A percentile compares a stretch with the other conserved stretches of the same genome.
phyloP scores from a whole-genome alignment of 73 alveolate species.

The Urostyla sp. region DNA sequence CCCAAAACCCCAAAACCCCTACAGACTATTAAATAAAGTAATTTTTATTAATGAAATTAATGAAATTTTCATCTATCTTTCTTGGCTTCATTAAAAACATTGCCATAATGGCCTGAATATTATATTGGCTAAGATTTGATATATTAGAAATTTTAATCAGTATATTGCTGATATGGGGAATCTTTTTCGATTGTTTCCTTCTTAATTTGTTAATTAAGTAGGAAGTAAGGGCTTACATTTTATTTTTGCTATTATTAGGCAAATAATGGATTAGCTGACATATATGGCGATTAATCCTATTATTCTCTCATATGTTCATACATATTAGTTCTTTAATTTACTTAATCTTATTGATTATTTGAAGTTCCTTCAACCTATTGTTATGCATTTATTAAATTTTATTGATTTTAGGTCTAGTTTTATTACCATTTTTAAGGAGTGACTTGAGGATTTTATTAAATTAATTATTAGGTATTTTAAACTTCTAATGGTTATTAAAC shows the following conservation, averaged over 20 bases:
- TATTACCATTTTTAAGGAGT: not conserved
- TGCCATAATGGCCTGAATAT: conserved; percentile 20
- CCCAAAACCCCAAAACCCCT: conserved; percentile 48
- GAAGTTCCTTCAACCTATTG: not conserved
- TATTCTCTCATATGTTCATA: conserved; percentile 46
- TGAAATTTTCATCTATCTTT: conserved; percentile 32
- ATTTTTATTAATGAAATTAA: not conserved
- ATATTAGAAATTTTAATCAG: not conserved
- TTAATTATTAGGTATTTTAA: not conserved
- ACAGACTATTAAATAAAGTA: no score
- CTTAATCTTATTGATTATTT: not conserved
- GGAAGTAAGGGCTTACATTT: conserved; percentile 21
- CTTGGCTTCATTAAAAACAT: conserved; percentile 29
- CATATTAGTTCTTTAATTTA: conserved; percentile 9
- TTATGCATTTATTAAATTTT: not conserved
- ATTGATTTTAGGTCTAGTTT: not conserved
- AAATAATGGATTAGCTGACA: conserved; percentile 17
- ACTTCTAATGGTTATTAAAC: not conserved
- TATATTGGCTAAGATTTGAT: not conserved
- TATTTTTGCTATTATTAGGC: not conserved
- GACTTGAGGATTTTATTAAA: not conserved
- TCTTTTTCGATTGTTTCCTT: not conserved
- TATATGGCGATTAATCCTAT: conserved; percentile 36
- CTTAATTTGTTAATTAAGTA: not conserved
- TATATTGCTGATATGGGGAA: not conserved